phyloP scores from a whole-genome alignment of 768 basidiomycete genomes.

The Mycena maculata region DNA sequence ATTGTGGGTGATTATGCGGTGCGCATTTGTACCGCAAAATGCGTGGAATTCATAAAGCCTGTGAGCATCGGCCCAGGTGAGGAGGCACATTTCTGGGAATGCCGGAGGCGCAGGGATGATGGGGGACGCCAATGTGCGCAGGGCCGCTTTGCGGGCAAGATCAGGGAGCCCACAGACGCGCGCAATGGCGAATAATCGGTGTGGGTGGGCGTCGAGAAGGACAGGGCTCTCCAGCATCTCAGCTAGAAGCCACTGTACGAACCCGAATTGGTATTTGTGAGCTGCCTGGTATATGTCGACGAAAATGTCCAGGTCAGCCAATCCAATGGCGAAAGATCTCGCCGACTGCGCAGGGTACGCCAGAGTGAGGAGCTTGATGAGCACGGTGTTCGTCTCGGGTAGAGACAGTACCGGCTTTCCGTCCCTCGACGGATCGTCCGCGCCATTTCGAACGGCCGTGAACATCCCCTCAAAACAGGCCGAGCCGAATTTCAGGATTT shows the following conservation, averaged over 20 bases:
- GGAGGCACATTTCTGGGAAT: not conserved
- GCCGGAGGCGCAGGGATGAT: not conserved
- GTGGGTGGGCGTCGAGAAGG: not conserved
- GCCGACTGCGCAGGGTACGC: not conserved
- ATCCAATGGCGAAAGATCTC: not conserved
- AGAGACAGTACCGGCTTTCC: not conserved
- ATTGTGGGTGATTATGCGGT: not conserved
- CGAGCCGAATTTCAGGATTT: conserved; percentile 16
- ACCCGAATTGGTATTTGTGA: not conserved
- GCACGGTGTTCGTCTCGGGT: not conserved
- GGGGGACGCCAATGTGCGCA: not conserved
- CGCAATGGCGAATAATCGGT: conserved; percentile 2
- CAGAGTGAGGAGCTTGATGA: not conserved
- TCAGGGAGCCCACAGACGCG: not conserved
- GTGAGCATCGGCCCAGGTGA: not conserved
- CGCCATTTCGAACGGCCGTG: not conserved
- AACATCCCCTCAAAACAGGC: conserved; percentile 13
- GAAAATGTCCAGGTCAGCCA: not conserved
- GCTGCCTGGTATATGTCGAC: not conserved
- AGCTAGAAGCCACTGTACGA: not conserved
- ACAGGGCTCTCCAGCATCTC: not conserved
- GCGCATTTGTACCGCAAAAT: not conserved
- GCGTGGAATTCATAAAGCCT: not conserved
- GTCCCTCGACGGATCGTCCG: not conserved
- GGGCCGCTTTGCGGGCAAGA: not conserved